Evolutionary conservation across 208 protist genomes (phyloP).

Genomic region (Crithidia expoeki): DNA sequence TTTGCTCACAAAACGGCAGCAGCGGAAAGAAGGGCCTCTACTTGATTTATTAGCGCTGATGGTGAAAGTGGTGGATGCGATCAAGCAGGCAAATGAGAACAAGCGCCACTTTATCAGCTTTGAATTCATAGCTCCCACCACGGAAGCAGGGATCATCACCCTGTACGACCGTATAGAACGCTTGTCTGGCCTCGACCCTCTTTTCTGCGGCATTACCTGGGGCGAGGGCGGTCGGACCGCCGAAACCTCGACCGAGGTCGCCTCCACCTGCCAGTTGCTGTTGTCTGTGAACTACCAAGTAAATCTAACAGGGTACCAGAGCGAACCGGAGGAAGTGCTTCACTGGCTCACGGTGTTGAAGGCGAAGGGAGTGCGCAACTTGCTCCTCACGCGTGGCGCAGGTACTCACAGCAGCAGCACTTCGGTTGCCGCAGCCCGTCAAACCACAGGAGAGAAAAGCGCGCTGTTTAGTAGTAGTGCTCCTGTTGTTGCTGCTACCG

Average conservation of each 20-base stretch:
- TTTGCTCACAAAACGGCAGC: too few species aligned
- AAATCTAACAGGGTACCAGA: slow-evolving; percentile 93
- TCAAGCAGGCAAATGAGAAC: slow-evolving; percentile 55
- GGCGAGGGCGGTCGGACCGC: slow-evolving; percentile 80
- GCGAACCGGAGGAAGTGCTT: slow-evolving; percentile 50
- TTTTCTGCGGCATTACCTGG: slow-evolving; percentile 96
- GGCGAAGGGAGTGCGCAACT: slow-evolving; percentile 90
- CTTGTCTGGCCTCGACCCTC: slow-evolving; percentile 75
- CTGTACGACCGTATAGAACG: slow-evolving; percentile 85
- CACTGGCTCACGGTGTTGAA: slow-evolving; percentile 74
- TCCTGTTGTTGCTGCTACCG: neutral
- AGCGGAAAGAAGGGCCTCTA: too few species aligned
- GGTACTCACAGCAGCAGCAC: neutral
- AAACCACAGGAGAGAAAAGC: neutral
- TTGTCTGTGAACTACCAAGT: slow-evolving; percentile 92
- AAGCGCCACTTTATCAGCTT: slow-evolving; percentile 84
- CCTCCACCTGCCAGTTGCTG: slow-evolving; percentile 62
- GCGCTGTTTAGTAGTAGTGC: too few species aligned
- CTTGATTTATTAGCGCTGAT: too few species aligned
- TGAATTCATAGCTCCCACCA: slow-evolving; percentile 94
- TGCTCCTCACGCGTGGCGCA: slow-evolving; percentile 92
- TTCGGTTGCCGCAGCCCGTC: neutral
- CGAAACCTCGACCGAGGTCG: slow-evolving; percentile 85
- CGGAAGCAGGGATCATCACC: slow-evolving; percentile 76
- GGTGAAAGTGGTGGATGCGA: slow-evolving; percentile 87